These are phyloP conservation scores for Aspergillus cejpii DNA, from an alignment of 2,329 filamentous ascomycete genomes.

Conservation along the genomic window DNA sequence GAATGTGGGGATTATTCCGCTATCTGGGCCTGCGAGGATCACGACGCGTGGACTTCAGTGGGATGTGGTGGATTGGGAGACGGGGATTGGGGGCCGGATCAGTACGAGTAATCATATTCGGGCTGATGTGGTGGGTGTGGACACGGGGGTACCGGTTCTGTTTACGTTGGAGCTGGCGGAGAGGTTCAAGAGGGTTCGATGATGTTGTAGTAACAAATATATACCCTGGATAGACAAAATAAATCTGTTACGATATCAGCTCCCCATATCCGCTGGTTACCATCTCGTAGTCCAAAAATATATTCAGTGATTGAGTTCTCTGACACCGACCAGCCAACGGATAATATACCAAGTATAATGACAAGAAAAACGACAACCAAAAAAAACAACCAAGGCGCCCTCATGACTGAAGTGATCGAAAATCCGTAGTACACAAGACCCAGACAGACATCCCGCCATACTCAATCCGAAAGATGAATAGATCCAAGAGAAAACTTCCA, in stretches of 20 bases:
- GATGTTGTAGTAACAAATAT: too few species aligned
- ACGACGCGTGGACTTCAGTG: constrained; percentile 77
- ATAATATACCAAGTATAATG: neutral
- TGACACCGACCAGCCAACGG: constrained; percentile 6
- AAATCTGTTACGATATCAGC: neutral
- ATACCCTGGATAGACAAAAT: neutral
- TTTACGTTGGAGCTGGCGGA: constrained; percentile 64
- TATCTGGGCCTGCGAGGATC: constrained; percentile 72
- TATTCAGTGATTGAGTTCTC: neutral
- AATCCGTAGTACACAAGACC: neutral
- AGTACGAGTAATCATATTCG: constrained; percentile 78
- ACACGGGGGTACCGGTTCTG: constrained; percentile 58
- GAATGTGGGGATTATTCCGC: constrained; percentile 78
- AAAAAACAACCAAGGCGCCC: constrained; percentile 1
- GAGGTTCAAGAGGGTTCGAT: constrained; percentile 28
- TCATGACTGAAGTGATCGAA: neutral
- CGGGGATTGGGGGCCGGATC: constrained; percentile 63
- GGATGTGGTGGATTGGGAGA: constrained; percentile 80
- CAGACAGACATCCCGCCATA: constrained; percentile 9
- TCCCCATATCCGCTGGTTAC: too few species aligned
- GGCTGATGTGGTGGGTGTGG: constrained; percentile 53
- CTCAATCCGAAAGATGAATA: constrained; percentile 9
- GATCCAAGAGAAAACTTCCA: constrained; percentile 6
- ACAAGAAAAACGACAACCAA: neutral
- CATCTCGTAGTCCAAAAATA: too few species aligned